Conservation (phyloP, 75 land plant genomes). For the Picea sitchensis region DNA sequence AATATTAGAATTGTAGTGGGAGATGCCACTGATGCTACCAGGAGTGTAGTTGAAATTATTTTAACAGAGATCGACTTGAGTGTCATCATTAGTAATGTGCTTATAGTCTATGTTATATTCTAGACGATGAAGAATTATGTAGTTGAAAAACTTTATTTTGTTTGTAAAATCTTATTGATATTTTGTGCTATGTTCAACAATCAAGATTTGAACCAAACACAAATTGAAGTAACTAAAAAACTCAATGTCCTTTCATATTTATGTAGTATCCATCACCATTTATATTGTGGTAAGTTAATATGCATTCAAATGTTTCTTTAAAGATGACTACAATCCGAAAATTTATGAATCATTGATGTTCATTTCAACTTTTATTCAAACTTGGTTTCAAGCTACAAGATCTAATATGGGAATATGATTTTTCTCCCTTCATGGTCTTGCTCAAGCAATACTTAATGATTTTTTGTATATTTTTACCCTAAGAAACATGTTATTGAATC, state of each 20-base stretch:
- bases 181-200: no score
- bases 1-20: no score
- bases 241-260: no score
- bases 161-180: no score
- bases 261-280: neutral
- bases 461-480: conserved; percentile 20
- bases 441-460: conserved; percentile 76
- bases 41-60: conserved; percentile 41
- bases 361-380: no score
- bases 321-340: conserved; percentile 22
- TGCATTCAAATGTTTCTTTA: no score
- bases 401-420: conserved; percentile 70
- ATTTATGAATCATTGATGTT: no score
- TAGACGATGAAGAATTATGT: conserved; percentile 42
- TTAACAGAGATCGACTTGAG: conserved; percentile 42
- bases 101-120: conserved; percentile 39
- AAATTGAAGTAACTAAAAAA: no score
- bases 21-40: conserved; percentile 46
- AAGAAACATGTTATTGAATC: no score
- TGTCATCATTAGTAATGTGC: conserved; percentile 41
- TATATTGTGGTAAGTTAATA: neutral
- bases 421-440: conserved; percentile 77
- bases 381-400: no score
- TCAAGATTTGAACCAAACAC: no score
- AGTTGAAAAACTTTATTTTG: no score